A percentile compares a stretch with the other conserved stretches of the same genome.
phyloP scores from a whole-genome alignment of 148 eudicot genomes.

The Amaranthus palmeri region DNA sequence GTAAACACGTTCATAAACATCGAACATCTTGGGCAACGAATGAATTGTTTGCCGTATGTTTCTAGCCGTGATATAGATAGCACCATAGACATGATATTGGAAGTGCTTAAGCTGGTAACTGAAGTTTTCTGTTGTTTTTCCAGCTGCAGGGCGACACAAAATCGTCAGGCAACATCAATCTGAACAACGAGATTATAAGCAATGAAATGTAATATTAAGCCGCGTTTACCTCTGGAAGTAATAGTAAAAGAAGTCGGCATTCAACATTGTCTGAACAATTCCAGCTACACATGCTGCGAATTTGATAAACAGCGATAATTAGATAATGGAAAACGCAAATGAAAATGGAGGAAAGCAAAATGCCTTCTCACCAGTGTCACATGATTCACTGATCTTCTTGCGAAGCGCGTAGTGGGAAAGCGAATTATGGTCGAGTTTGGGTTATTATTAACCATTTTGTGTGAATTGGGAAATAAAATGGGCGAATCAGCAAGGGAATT shows the following conservation, averaged over 20 bases:
- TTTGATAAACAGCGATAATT: background rate
- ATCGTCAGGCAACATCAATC: background rate
- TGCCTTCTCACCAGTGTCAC: too few relatives aligned
- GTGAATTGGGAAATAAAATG: too few relatives aligned
- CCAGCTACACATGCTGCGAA: slow-evolving; percentile 87
- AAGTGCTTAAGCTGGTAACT: slow-evolving; percentile 61
- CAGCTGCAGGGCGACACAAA: slow-evolving; percentile 45
- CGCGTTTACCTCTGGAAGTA: slow-evolving; percentile 81
- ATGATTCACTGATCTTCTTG: too few relatives aligned
- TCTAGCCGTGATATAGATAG: background rate
- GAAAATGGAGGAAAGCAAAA: background rate
- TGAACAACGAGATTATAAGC: background rate
- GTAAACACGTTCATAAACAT: slow-evolving; percentile 5
- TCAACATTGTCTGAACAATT: slow-evolving; percentile 72
- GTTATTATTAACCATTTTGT: too few relatives aligned
- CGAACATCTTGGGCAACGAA: slow-evolving; percentile 3
- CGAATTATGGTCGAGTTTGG: too few relatives aligned
- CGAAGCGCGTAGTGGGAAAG: too few relatives aligned
- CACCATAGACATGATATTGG: slow-evolving; percentile 2
- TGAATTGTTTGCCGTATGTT: background rate
- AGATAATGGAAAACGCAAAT: too few relatives aligned
- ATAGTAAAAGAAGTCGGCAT: slow-evolving; percentile 96
- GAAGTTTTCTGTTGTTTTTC: slow-evolving; percentile 83
- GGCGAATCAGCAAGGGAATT: too few relatives aligned
- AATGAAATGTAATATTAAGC: background rate